A percentile compares a stretch with the other conserved stretches of the same genome.
These are phyloP conservation scores for Fraxinus albicans DNA, from an alignment of 305 asterid species.

Conservation along the genomic window DNA sequence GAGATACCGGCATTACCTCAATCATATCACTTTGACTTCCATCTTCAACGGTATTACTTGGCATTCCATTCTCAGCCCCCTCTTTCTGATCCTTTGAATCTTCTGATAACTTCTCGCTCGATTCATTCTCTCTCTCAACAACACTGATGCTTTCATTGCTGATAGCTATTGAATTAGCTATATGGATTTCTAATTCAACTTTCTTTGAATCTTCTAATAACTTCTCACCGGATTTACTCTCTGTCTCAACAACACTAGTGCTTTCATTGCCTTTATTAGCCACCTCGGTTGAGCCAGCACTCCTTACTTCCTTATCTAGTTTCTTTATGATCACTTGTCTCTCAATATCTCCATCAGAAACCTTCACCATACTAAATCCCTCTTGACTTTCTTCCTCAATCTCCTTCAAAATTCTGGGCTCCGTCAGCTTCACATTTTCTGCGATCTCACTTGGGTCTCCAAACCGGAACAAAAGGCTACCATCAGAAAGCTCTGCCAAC, in stretches of 20 bases:
- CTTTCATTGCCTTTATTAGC: slow-evolving; percentile 19
- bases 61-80: slow-evolving; percentile 15
- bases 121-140: slow-evolving; percentile 14
- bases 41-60: slow-evolving; percentile 20
- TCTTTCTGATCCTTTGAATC: slow-evolving; percentile 22
- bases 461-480: slow-evolving; percentile 72
- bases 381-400: slow-evolving; percentile 29
- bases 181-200: neutral
- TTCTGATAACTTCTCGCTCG: slow-evolving; percentile 13
- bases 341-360: slow-evolving; percentile 34
- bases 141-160: neutral
- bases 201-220: slow-evolving; percentile 13
- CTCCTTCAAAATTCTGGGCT: slow-evolving; percentile 30
- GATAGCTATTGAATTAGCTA: neutral
- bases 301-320: slow-evolving; percentile 20
- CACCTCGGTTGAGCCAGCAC: slow-evolving; percentile 22
- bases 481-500: slow-evolving; percentile 77
- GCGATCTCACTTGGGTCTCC: slow-evolving; percentile 58
- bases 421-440: slow-evolving; percentile 38
- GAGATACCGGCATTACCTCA: slow-evolving; percentile 20
- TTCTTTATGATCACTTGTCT: slow-evolving; percentile 30
- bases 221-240: slow-evolving; percentile 15
- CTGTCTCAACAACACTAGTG: slow-evolving; percentile 14
- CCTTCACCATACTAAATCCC: slow-evolving; percentile 30
- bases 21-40: slow-evolving; percentile 26